These are phyloP conservation scores for Fraxinus sp. DNA, from an alignment of 305 asterid species.

Conservation along the genomic window DNA sequence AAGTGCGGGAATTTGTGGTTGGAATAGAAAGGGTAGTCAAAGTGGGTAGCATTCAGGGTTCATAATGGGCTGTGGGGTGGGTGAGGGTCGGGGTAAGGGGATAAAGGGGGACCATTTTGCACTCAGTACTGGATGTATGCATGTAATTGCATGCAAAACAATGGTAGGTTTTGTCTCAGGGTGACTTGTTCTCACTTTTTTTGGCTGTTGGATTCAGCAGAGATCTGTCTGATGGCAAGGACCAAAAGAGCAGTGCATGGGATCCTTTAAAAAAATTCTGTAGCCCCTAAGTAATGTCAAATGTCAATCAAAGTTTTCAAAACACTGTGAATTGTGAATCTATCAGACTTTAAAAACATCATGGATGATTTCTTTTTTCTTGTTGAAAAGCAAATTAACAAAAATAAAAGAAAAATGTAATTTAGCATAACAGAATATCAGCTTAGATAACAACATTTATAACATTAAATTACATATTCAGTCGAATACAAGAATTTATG, in stretches of 20 bases:
- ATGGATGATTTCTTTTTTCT: neutral
- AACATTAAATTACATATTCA: too few relatives aligned
- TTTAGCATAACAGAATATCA: too few relatives aligned
- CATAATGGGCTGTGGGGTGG: slow-evolving; percentile 3
- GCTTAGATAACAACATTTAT: too few relatives aligned
- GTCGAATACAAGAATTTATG: neutral
- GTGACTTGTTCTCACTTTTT: slow-evolving; percentile 43
- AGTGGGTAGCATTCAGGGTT: slow-evolving; percentile 21
- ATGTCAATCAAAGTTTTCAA: slow-evolving; percentile 5
- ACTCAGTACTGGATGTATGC: slow-evolving; percentile 28
- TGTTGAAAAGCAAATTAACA: neutral
- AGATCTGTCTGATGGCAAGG: slow-evolving; percentile 36
- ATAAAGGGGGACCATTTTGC: slow-evolving; percentile 50
- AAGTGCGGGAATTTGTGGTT: neutral
- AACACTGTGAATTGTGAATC: neutral
- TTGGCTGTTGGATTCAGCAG: slow-evolving; percentile 50
- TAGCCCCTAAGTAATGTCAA: slow-evolving; percentile 33
- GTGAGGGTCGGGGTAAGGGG: neutral
- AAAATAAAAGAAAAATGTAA: neutral
- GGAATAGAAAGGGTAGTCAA: neutral
- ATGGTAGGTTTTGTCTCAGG: slow-evolving; percentile 52
- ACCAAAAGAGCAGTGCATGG: slow-evolving; percentile 31
- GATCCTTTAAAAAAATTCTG: slow-evolving; percentile 31
- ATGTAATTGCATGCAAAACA: slow-evolving; percentile 65
- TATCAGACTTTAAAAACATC: neutral